Evolutionary conservation across 2,329 filamentous ascomycete species (phyloP), one percentile per base, ranked within the genome.

Genomic region (Fusarium solani-melongenae): DNA sequence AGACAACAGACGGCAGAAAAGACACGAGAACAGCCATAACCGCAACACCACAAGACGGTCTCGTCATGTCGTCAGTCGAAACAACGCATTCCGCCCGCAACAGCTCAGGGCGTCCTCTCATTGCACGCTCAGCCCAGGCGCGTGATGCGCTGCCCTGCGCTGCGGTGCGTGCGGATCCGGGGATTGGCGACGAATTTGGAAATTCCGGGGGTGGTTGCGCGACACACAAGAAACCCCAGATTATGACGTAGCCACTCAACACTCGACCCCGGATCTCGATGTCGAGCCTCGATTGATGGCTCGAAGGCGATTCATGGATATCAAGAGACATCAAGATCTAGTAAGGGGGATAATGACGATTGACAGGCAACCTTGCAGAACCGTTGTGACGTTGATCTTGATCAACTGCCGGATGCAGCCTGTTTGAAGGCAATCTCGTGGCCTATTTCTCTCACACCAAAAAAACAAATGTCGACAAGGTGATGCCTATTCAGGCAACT

Each of bases 201-300:
- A 68, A 73, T 71, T 66, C 66, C 59, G 70, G 70, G 70, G 66
- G 60, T 70, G 36, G 61, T 46, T 20, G 29, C 39, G 29, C 41
- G 41, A 41, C 39, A 44, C 36, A 39, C n/a, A 65, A 65, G 46
- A 60, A 53, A 53, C 74, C 74, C 74, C 72, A 46, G 74, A 72
- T 57, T 70, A 76, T 76, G 74, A 76, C 74, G 74, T 76, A 75
- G 72, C 49, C 57, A 27, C 44, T 27, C 51, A 17, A n/a, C 20
- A 27, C n/a, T 46, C 11, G 38, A 69, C 65, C 67, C 62, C 59
- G 49, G 72, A 76, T 76, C 74, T 76, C 67, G 72, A 76, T 76
- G 69, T 49, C 46, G 56, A 38, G 51, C 27, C 46, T 49, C 34
- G 59, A 51, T 58, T 63, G 63, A 62, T 17, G 56, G 62, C 33